Base-by-base conservation (phyloP, 768 basidiomycete species). In the Polyporus arcularius region DNA sequence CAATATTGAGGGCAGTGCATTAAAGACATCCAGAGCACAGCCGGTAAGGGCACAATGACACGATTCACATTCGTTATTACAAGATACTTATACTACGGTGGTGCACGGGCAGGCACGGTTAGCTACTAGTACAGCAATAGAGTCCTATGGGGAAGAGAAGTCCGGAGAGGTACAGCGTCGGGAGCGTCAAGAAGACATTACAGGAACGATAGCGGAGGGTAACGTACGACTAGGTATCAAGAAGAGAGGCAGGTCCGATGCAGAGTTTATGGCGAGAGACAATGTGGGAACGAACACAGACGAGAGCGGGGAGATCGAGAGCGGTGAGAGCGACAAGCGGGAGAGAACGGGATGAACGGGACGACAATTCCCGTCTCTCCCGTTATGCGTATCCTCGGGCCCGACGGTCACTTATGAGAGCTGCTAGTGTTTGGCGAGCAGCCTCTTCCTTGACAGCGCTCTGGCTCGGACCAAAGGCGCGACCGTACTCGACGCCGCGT, bases 401-500 rank as follows among this genome's bases (percentile, higher is more conserved):
- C 7, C 58, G 57, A 21, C 70, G 58, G 56, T 70, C 65, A 28
- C 59, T 49, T 6, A 60, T 55, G 15, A 71, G 65, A 8, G 67
- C 65, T 18, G 59, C 43, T 32, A 72, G 57, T 11, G 69, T 65
- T 28, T 60, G 60, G 16, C 67, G 64, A 2, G 71, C 70, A 11
- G 71, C 70, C 39, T 71, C 68, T 35, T 72, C 71, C 64, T 65
- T 70, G 26, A 68, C 69, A 4, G 48, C 58, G 28, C 54, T 58
- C 57, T 67, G 67, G 45, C 60, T 64, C 4, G 65, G 14, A 59
- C 65, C 66, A 10, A 45, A 62, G 14, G 53, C 53, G 16, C 65
- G 43, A 14, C 66, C 70, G 39, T 68, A 72, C 55, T 70, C 67
- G n/a, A 70, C 62, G 26, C 71, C 71, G 45, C 65, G 60, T 35